Conservation (phyloP, 2,329 filamentous ascomycete genomes). For the Paracamarosporium sp. region DNA sequence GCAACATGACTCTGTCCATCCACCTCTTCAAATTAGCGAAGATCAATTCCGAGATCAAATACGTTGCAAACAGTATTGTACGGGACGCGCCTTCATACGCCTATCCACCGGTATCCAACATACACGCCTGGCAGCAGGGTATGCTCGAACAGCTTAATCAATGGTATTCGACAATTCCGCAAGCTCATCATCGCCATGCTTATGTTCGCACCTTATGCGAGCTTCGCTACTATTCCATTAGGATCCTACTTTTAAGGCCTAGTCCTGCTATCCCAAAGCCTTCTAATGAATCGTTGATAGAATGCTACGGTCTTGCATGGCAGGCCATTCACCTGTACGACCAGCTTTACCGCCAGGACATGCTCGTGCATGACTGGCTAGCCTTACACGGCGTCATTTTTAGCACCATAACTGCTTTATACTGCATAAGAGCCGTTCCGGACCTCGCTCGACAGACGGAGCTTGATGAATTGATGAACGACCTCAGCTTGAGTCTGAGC, state of each 20-base stretch:
- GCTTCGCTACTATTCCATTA: slow-evolving; percentile 56
- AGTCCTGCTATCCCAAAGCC: slow-evolving; percentile 58
- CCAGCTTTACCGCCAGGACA: slow-evolving; percentile 53
- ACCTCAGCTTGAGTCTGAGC: slow-evolving; percentile 53
- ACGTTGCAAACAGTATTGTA: slow-evolving; percentile 57
- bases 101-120: slow-evolving; percentile 41
- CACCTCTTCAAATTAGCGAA: slow-evolving; percentile 58
- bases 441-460: slow-evolving; percentile 48
- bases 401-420: slow-evolving; percentile 58
- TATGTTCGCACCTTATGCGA: slow-evolving; percentile 48
- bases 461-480: background rate
- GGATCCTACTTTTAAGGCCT: slow-evolving; percentile 58
- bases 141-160: slow-evolving; percentile 29
- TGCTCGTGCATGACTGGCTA: slow-evolving; percentile 57
- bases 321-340: slow-evolving; percentile 52
- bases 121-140: slow-evolving; percentile 40
- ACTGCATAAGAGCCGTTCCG: slow-evolving; percentile 58
- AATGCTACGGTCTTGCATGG: slow-evolving; percentile 55
- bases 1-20: slow-evolving; percentile 30
- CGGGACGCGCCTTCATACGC: slow-evolving; percentile 56
- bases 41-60: slow-evolving; percentile 61
- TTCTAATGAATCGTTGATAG: slow-evolving; percentile 28
- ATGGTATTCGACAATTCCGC: slow-evolving; percentile 9
- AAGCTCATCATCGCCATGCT: background rate
- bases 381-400: slow-evolving; percentile 59